Evolutionary conservation across 768 basidiomycete genomes (phyloP), one percentile per base, ranked within the genome.

Genomic region (Trametes punicea): DNA sequence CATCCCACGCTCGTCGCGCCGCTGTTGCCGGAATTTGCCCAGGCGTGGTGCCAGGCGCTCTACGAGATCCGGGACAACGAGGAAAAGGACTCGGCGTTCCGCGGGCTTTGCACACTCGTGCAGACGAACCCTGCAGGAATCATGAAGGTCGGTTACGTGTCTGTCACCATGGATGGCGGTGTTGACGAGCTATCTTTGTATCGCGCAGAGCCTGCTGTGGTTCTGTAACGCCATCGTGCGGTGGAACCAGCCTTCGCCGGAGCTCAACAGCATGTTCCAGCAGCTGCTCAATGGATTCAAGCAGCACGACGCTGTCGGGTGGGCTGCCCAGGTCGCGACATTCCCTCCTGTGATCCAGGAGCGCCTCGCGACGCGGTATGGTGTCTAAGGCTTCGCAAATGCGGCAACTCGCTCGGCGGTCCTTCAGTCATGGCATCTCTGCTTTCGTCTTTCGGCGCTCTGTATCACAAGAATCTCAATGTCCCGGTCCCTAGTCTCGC

Each of bases 61-160:
- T 94, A 94, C 69, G 97, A 98, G 72, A 99, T 99, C 70, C 87
- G 97, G 61, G 97, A 99, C 67, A 99, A 98, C 66, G 96, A 98
- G 65, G 97, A 99, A 77, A 99, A 98, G 74, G 97, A 98, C 67
- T 98, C 94, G 20, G 97, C 97, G 6, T 99, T 98, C 84, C 81
- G 95, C 54, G 97, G 97, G 2, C 83, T 99, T 65, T 99, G 97
- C 72, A 92, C 92, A 26, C 85, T 98, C 33, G 93, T 98, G 57
- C 92, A 95, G 71, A 84, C 84, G 27, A 99, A 99, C 69, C 97
- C 97, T 16, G 83, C 83, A 58, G 97, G 96, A 2, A 92, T 98
- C 57, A 83, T 91, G 39, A 93, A 93, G 83, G 94, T 90, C 36
- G 13, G 25, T 30, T 11, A 46, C 26, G 4, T 6, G 6, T 21